phyloP scores from a whole-genome alignment of 805 yeast genomes.

The Kluyveromyces aestuarii region DNA sequence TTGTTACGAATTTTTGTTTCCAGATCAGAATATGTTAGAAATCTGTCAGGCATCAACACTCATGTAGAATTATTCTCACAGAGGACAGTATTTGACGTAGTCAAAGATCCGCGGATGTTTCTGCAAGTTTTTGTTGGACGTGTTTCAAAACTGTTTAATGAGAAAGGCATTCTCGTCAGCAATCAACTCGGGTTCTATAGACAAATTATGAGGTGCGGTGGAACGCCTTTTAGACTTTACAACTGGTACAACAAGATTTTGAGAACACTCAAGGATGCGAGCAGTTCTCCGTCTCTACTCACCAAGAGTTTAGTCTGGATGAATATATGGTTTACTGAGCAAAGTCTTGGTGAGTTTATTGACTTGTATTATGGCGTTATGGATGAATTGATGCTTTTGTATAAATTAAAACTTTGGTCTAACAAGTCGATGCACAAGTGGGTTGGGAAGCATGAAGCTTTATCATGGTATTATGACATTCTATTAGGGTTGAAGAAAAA shows the following conservation, averaged over 20 bases:
- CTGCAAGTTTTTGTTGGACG: constrained; percentile 8
- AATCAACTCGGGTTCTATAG: constrained; percentile 44
- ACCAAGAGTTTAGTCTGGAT: constrained; percentile 10
- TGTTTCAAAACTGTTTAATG: constrained; percentile 12
- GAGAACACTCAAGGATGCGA: constrained; percentile 12
- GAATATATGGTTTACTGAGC: constrained; percentile 33
- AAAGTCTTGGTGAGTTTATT: constrained; percentile 41
- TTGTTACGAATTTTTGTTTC: constrained; percentile 40
- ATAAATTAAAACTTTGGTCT: constrained; percentile 34
- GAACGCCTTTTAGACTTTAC: constrained; percentile 50
- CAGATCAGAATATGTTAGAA: constrained; percentile 23
- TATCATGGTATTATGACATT: constrained; percentile 64
- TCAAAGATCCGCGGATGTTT: constrained; percentile 12
- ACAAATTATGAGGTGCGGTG: constrained; percentile 62
- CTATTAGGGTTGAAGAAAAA: constrained; percentile 47
- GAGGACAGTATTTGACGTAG: constrained; percentile 7
- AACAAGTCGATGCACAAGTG: constrained; percentile 22
- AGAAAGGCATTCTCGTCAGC: constrained; percentile 34
- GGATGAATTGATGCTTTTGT: constrained; percentile 54
- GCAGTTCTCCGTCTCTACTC: constrained; percentile 5
- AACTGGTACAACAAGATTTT: constrained; percentile 29
- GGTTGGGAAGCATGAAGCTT: constrained; percentile 49
- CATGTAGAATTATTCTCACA: constrained; percentile 18
- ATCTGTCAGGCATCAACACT: constrained; percentile 6
- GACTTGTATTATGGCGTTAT: constrained; percentile 54